A percentile compares a stretch with the other conserved stretches of the same genome.
Evolutionary conservation across 495 filamentous ascomycete species (phyloP).

Genomic region (Pseudomonodictys pantanalensis): DNA sequence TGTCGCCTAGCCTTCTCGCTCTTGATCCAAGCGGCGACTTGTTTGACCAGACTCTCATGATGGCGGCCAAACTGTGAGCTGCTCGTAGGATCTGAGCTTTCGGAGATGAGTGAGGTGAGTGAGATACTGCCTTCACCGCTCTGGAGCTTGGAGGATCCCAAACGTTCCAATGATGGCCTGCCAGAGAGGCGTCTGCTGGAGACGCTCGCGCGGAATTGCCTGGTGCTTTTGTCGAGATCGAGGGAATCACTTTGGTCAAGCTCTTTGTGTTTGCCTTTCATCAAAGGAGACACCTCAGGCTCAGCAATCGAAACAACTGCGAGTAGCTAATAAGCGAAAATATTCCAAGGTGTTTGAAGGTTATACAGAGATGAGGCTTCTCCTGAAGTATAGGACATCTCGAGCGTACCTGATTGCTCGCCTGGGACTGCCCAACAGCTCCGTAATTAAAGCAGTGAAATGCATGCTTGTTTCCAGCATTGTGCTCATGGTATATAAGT

Average conservation of each 20-base stretch:
- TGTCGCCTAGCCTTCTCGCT: constrained; percentile 67
- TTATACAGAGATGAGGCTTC: no score
- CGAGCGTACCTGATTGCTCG: no score
- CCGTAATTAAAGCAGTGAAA: no score
- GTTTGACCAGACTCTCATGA: constrained; percentile 58
- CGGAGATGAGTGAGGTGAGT: constrained; percentile 10
- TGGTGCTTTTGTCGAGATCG: constrained; percentile 34
- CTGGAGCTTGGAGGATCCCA: constrained; percentile 7
- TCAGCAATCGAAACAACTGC: constrained; percentile 42
- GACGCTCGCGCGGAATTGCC: constrained; percentile 34
- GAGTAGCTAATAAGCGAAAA: constrained; percentile 5
- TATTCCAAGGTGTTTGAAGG: neutral
- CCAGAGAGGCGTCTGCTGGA: constrained; percentile 36
- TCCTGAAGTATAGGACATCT: no score
- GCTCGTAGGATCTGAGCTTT: constrained; percentile 19
- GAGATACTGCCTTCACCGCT: constrained; percentile 12
- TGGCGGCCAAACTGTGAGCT: constrained; percentile 7
- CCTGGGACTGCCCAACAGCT: no score
- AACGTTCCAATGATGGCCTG: constrained; percentile 27
- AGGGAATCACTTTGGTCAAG: constrained; percentile 31
- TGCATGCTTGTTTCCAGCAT: no score
- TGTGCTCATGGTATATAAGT: no score
- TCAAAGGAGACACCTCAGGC: constrained; percentile 40
- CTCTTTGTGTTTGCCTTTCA: constrained; percentile 39
- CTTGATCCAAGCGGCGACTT: constrained; percentile 77